These are phyloP conservation scores for Endocalyx cinctus DNA, from an alignment of 2,329 filamentous ascomycete genomes.

Conservation along the genomic window DNA sequence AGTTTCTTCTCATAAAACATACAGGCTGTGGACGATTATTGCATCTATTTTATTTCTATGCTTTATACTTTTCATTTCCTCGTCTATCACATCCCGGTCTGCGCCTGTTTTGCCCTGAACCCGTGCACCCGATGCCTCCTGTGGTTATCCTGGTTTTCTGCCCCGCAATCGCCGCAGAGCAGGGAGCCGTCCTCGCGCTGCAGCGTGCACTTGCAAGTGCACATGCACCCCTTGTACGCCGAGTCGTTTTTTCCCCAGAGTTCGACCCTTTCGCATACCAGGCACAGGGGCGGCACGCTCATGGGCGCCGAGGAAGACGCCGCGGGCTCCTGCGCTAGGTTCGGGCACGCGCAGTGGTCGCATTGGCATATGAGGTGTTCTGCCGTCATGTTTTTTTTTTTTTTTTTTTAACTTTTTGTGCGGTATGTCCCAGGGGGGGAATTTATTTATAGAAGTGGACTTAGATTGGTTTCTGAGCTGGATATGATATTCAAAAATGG, in stretches of 20 bases:
- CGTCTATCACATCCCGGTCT: background rate
- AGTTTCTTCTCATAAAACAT: no score
- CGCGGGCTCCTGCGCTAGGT: slow-evolving; percentile 1
- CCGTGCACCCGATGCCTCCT: slow-evolving; percentile 4
- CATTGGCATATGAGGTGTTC: background rate
- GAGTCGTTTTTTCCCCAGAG: slow-evolving; percentile 4
- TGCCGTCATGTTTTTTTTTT: background rate
- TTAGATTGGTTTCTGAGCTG: no score
- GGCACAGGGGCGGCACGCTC: no score
- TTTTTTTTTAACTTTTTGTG: background rate
- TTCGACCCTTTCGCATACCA: slow-evolving; percentile 1
- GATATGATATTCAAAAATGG: no score
- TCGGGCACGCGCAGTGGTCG: slow-evolving; percentile 1
- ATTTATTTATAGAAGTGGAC: no score
- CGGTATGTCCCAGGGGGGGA: no score
- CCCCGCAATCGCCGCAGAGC: slow-evolving; percentile 6
- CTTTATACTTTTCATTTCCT: background rate
- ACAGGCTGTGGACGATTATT: no score
- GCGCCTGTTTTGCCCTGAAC: background rate
- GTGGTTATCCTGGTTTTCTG: slow-evolving; percentile 2
- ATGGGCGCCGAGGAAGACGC: background rate
- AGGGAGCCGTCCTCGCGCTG: background rate
- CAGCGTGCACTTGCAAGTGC: slow-evolving; percentile 1
- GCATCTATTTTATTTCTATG: no score
- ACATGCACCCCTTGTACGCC: slow-evolving; percentile 2